Conservation (phyloP, 2,329 filamentous ascomycete genomes). For the Elsinoe arachidis region DNA sequence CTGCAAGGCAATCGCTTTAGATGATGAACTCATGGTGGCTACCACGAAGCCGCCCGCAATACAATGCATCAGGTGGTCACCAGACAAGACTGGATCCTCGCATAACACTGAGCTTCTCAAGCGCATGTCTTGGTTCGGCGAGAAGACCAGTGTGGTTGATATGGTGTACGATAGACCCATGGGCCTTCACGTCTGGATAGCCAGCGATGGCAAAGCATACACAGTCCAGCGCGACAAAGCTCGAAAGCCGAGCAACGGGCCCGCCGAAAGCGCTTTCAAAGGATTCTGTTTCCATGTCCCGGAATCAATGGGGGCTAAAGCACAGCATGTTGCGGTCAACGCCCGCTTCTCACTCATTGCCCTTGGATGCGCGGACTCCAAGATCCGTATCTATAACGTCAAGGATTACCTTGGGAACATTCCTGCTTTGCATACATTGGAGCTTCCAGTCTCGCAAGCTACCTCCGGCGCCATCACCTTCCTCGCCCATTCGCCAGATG, state of each 20-base stretch:
- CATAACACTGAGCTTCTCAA: conserved; percentile 85
- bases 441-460: conserved; percentile 56
- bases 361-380: conserved; percentile 70
- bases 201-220: conserved; percentile 77
- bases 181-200: conserved; percentile 91
- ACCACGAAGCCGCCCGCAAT: conserved; percentile 88
- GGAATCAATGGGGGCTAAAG: conserved; percentile 49
- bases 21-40: conserved; percentile 86
- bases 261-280: conserved; percentile 64
- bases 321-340: conserved; percentile 74
- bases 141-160: conserved; percentile 62
- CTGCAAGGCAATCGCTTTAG: conserved; percentile 73
- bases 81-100: conserved; percentile 71
- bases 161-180: conserved; percentile 95
- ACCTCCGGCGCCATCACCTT: conserved; percentile 64
- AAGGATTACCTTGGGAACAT: conserved; percentile 92
- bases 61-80: conserved; percentile 91
- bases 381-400: conserved; percentile 81
- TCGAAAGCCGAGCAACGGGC: conserved; percentile 27
- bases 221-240: conserved; percentile 66
- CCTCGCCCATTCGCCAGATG: conserved; percentile 83
- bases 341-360: conserved; percentile 90
- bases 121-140: conserved; percentile 76
- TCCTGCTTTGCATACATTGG: conserved; percentile 71
- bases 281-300: conserved; percentile 87